Conservation (phyloP, 2,329 filamentous ascomycete genomes). For the Sporothrix humicola region DNA sequence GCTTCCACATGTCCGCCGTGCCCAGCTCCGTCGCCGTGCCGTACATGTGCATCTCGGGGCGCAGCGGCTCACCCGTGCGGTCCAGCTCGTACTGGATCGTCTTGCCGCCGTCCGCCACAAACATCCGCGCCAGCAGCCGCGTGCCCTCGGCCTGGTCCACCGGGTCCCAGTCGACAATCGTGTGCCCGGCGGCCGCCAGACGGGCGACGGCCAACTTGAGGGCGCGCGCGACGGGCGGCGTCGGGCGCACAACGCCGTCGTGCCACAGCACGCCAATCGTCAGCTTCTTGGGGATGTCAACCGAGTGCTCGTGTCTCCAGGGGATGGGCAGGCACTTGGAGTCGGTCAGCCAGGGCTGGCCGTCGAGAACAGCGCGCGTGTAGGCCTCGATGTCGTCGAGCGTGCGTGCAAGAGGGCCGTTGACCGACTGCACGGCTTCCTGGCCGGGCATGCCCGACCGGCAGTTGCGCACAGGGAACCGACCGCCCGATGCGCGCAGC, state of each 20-base stretch:
- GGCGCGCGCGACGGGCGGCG: constrained; percentile 67
- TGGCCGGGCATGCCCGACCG: constrained; percentile 67
- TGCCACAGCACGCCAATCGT: constrained; percentile 68
- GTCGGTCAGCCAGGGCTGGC: constrained; percentile 62
- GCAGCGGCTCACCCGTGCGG: constrained; percentile 50
- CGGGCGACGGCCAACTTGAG: constrained; percentile 53
- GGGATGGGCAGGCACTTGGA: constrained; percentile 64
- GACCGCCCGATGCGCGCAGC: constrained; percentile 61
- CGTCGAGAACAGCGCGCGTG: constrained; percentile 56
- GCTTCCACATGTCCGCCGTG: constrained; percentile 55
- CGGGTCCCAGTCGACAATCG: constrained; percentile 59
- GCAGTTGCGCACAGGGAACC: constrained; percentile 61
- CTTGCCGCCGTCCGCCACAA: constrained; percentile 54
- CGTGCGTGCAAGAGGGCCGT: constrained; percentile 65
- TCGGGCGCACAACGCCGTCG: constrained; percentile 68
- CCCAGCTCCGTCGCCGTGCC: constrained; percentile 47
- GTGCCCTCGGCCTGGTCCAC: constrained; percentile 50
- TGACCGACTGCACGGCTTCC: constrained; percentile 67
- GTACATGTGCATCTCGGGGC: constrained; percentile 48
- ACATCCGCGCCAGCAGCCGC: constrained; percentile 52
- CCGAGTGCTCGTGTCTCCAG: constrained; percentile 49
- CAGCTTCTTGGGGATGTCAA: constrained; percentile 43
- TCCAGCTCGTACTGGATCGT: constrained; percentile 38
- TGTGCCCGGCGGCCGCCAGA: constrained; percentile 55
- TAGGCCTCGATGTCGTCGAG: constrained; percentile 63